phyloP scores from a whole-genome alignment of 352 stramenopile species.

The Phytophthora chlamydospora region DNA sequence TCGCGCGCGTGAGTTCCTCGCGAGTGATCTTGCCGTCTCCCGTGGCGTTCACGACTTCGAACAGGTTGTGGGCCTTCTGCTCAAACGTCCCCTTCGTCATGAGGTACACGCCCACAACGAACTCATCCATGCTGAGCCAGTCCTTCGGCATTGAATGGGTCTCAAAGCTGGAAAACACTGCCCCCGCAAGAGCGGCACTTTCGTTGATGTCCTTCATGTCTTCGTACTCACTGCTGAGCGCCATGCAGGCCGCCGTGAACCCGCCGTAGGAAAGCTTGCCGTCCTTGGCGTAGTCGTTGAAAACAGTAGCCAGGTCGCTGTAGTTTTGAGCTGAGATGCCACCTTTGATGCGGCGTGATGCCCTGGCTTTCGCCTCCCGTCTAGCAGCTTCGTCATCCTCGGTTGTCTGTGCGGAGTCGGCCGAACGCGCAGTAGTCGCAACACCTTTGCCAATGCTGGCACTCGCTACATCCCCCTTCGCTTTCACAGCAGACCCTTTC shows the following conservation, averaged over 20 bases:
- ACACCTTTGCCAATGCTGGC: neutral
- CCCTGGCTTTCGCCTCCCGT: conserved; percentile 25
- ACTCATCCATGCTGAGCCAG: conserved; percentile 80
- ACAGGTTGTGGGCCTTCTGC: conserved; percentile 80
- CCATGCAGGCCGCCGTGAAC: conserved; percentile 65
- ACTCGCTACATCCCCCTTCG: no score
- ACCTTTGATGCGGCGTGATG: conserved; percentile 45
- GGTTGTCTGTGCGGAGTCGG: neutral
- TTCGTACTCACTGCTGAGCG: conserved; percentile 62
- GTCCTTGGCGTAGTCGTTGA: conserved; percentile 56
- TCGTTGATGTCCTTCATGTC: conserved; percentile 68
- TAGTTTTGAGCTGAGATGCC: conserved; percentile 64
- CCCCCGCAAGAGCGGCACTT: conserved; percentile 66
- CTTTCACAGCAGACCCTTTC: conserved; percentile 1
- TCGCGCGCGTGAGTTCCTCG: conserved; percentile 73
- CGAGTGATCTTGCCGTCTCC: conserved; percentile 78
- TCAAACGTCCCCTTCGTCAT: conserved; percentile 84
- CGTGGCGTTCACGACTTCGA: conserved; percentile 71
- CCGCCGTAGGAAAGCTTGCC: conserved; percentile 67
- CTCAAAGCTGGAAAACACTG: conserved; percentile 81
- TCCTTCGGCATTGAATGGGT: conserved; percentile 60
- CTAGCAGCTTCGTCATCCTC: conserved; percentile 15
- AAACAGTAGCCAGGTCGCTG: conserved; percentile 54
- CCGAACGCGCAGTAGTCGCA: neutral
- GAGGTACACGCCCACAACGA: conserved; percentile 81